Evolutionary conservation across 2,329 filamentous ascomycete species (phyloP).

Genomic region (Penicillium decumbens): DNA sequence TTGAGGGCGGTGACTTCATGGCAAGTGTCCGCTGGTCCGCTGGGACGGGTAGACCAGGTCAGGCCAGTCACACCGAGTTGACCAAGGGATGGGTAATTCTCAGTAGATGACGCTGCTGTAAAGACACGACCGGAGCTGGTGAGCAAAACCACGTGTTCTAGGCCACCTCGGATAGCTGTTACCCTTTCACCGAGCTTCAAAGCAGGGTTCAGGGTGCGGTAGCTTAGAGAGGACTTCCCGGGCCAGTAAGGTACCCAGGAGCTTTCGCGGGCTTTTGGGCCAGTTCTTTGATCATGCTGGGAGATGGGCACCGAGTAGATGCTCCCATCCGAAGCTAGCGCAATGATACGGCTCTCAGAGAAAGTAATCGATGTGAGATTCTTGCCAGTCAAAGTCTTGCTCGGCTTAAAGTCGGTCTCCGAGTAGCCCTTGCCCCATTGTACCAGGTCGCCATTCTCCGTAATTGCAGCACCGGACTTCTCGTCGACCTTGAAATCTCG

Average conservation of each 20-base stretch:
- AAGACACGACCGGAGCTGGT: slow-evolving; percentile 83
- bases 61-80: slow-evolving; percentile 84
- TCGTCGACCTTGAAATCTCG: slow-evolving; percentile 81
- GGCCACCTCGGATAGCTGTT: slow-evolving; percentile 67
- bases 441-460: slow-evolving; percentile 79
- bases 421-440: slow-evolving; percentile 86
- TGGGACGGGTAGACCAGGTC: slow-evolving; percentile 70
- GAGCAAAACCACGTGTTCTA: slow-evolving; percentile 80
- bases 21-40: slow-evolving; percentile 72
- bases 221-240: slow-evolving; percentile 57
- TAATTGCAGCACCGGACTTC: slow-evolving; percentile 78
- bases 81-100: slow-evolving; percentile 73
- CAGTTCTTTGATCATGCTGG: slow-evolving; percentile 62
- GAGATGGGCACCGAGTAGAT: slow-evolving; percentile 83
- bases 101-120: slow-evolving; percentile 74
- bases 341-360: slow-evolving; percentile 78
- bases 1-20: slow-evolving; percentile 71
- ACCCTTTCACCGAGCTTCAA: slow-evolving; percentile 68
- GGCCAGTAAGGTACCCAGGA: slow-evolving; percentile 75
- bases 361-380: slow-evolving; percentile 70
- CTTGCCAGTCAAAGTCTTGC: slow-evolving; percentile 72
- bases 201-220: slow-evolving; percentile 66
- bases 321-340: slow-evolving; percentile 65
- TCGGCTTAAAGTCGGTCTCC: slow-evolving; percentile 58
- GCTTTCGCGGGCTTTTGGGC: slow-evolving; percentile 59